Percentiles rank a stretch among this genome's conserved stretches.
Evolutionary conservation across 2,329 filamentous ascomycete genomes (phyloP).

Genomic region (Neonectria ditissima): DNA sequence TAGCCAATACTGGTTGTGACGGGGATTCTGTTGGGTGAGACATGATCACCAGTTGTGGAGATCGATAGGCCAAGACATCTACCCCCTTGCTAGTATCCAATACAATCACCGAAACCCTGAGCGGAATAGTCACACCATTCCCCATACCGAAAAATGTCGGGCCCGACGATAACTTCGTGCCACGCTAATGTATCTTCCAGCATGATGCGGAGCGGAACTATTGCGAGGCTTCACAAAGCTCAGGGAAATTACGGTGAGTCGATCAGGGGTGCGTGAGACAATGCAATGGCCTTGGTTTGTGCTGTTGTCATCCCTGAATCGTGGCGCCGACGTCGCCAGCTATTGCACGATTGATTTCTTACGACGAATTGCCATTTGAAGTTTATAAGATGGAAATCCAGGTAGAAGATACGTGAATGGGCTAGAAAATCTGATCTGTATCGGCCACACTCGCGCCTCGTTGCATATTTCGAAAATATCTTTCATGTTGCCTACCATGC

Average conservation of each 20-base stretch:
- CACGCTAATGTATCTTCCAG: neutral
- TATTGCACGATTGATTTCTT: neutral
- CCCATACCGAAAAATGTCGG: neutral
- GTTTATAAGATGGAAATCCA: neutral
- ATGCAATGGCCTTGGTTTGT: neutral
- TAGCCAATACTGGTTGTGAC: neutral
- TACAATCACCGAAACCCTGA: neutral
- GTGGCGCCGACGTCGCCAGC: neutral
- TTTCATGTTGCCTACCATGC: constrained; percentile 8
- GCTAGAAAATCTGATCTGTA: neutral
- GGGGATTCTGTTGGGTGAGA: neutral
- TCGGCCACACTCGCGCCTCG: neutral
- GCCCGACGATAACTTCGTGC: neutral
- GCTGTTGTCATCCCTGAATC: neutral
- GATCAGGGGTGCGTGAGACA: neutral
- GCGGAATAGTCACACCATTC: neutral
- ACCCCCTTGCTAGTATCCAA: neutral
- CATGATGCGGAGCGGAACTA: neutral
- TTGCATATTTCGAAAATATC: neutral
- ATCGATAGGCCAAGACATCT: neutral
- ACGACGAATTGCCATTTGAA: neutral
- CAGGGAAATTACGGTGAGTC: neutral
- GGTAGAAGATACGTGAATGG: neutral
- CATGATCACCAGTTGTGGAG: neutral
- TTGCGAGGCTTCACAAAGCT: neutral